phyloP scores from a whole-genome alignment of 192 early-diverging fungal species.

The Backusella mclennaniae region DNA sequence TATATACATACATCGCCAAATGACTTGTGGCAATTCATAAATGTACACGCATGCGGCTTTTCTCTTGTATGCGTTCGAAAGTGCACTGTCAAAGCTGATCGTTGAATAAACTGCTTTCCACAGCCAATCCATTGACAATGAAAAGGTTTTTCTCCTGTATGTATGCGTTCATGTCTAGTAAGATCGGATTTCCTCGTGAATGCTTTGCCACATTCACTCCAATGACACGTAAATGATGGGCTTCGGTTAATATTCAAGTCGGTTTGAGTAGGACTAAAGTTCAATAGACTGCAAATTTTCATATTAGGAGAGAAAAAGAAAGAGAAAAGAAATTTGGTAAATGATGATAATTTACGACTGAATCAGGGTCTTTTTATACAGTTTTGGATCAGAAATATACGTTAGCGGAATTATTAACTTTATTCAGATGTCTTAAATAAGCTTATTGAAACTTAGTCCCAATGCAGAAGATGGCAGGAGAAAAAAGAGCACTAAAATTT shows the following conservation, averaged over 20 bases:
- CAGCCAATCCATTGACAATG: conserved; percentile 60
- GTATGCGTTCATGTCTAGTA: neutral
- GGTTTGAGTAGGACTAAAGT: neutral
- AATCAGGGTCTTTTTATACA: neutral
- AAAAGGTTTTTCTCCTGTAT: conserved; percentile 31
- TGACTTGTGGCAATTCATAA: neutral
- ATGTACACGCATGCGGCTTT: neutral
- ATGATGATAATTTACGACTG: too few species aligned
- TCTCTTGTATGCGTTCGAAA: neutral
- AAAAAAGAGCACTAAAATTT: neutral
- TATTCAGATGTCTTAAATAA: neutral
- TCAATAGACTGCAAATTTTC: neutral
- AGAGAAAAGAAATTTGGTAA: too few species aligned
- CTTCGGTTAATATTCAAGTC: neutral
- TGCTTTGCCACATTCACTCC: neutral
- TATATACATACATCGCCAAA: neutral
- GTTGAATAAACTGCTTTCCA: conserved; percentile 63
- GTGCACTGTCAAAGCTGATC: conserved; percentile 47
- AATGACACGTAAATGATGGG: neutral
- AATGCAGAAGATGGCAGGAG: neutral
- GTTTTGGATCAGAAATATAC: neutral
- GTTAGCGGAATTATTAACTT: neutral
- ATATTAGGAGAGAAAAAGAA: neutral
- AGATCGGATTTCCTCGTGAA: neutral
- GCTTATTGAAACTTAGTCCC: neutral